These are phyloP conservation scores for Sutorius eximius DNA, from an alignment of 1,284 basidiomycete genomes.

Conservation along the genomic window DNA sequence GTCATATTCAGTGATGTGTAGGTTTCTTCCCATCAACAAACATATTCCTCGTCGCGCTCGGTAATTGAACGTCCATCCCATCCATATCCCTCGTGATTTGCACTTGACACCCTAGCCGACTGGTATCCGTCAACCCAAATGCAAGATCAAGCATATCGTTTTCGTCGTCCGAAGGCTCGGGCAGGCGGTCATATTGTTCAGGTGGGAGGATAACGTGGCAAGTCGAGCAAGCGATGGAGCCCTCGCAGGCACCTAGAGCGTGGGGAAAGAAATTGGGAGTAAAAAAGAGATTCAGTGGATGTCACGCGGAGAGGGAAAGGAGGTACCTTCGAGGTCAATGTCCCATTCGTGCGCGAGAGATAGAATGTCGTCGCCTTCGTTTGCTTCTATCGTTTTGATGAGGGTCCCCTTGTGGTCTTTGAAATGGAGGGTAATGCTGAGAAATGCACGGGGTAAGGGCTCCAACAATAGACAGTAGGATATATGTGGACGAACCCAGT, in stretches of 20 bases:
- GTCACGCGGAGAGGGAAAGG: not conserved
- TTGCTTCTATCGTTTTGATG: conserved; percentile 88
- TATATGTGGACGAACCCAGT: conserved; percentile 56
- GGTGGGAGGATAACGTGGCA: conserved; percentile 92
- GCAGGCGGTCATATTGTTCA: conserved; percentile 81
- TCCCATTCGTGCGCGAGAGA: conserved; percentile 95
- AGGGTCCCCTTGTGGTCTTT: conserved; percentile 82
- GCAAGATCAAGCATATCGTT: conserved; percentile 99
- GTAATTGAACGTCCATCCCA: conserved; percentile 84
- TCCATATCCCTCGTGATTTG: conserved; percentile 80
- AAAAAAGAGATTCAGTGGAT: not conserved
- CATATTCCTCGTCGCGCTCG: conserved; percentile 95
- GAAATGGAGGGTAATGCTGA: conserved; percentile 86
- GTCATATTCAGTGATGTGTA: conserved; percentile 42
- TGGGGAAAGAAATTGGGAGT: not conserved
- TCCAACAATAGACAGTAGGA: not conserved
- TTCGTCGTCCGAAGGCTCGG: conserved; percentile 96
- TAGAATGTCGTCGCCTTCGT: conserved; percentile 92
- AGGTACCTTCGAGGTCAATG: conserved; percentile 90
- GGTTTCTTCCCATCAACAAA: conserved; percentile 79
- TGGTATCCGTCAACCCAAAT: conserved; percentile 95
- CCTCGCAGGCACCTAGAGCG: conserved; percentile 86
- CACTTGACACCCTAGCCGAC: conserved; percentile 82
- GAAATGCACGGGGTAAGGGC: not conserved
- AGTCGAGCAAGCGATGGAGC: conserved; percentile 95